These are phyloP conservation scores for Drosera capensis DNA, from an alignment of 148 eudicot species.

Conservation along the genomic window DNA sequence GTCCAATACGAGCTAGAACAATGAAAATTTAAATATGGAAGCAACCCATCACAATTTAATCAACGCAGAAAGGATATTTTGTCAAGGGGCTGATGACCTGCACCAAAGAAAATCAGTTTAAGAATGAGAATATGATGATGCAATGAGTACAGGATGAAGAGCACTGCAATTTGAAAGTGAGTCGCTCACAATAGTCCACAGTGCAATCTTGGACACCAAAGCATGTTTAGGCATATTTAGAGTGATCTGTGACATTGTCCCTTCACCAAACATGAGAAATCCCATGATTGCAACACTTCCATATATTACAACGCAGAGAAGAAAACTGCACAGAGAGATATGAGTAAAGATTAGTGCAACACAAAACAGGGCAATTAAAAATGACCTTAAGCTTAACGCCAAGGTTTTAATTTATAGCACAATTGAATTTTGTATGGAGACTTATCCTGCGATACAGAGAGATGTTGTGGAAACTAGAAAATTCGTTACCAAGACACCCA, in stretches of 20 bases:
- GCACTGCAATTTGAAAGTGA: not conserved
- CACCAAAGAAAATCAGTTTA: no score
- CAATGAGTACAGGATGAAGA: not conserved
- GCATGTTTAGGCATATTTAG: constrained; percentile 67
- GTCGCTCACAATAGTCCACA: constrained; percentile 75
- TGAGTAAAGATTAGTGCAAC: not conserved
- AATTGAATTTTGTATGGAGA: no score
- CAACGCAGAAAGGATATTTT: no score
- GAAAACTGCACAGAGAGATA: constrained; percentile 56
- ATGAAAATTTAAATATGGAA: no score
- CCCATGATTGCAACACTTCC: constrained; percentile 77
- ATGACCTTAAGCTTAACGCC: not conserved
- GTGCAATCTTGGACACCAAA: constrained; percentile 73
- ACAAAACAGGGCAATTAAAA: not conserved
- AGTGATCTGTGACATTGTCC: constrained; percentile 76
- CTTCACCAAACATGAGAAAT: constrained; percentile 76
- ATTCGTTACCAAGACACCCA: no score
- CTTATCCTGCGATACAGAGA: no score
- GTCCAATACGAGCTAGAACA: no score
- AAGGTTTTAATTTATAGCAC: no score
- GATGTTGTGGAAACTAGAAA: no score
- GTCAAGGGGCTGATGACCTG: no score
- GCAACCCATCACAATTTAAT: no score
- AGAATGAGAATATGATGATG: no score
- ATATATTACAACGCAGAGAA: constrained; percentile 52